Base-by-base conservation (phyloP, 139 green algal species). In the Raphidocelis subcapitata region DNA sequence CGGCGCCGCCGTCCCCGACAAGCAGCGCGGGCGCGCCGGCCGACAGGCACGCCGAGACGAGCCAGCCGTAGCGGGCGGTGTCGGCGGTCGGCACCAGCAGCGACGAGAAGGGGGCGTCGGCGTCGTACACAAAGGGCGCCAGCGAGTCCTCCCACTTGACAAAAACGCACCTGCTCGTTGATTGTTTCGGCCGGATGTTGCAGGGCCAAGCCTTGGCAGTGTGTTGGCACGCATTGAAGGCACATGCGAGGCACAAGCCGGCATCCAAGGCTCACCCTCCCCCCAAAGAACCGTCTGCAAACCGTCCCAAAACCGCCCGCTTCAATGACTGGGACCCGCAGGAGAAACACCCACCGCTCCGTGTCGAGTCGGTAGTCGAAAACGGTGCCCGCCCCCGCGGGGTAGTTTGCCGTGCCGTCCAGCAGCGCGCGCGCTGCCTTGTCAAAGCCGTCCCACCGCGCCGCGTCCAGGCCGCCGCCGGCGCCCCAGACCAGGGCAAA, bases 1-100 rank as follows among this genome's bases (percentile, higher is more conserved):
- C 91, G 2, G 89, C 85, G 5, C 91, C 91, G n/a, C 77, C 84
- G n/a, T 73, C 75, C 3, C 91, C 90, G 31, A 78, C 83, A 51
- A 87, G 69, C 69, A 75, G 35, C 32, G 68, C 62, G 62, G 55
- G 28, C 60, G 31, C 44, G 59, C 52, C 21, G 74, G 74, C 54
- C 68, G 68, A 29, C 33, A 88, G 61, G 73, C 76, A 81, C 29
- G 56, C 62, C 26, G 76, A 36, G 33, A 88, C 73, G 29, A 88
- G 46, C 64, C 62, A 31, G 71, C 74, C 51, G 44, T 69, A 73
- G 26, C 47, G 24, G 33, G 26, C 52, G 41, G 90, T 95, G 80
- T 97, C 91, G 0, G 89, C 59, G 10, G 90, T 95, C 18, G 90
- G 91, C 20, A 97, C 91, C 41, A 92, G 64, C 28, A 97, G 76